These are phyloP conservation scores for Chimonanthus praecox DNA, from an alignment of 164 flowering plant genomes.

Conservation along the genomic window DNA sequence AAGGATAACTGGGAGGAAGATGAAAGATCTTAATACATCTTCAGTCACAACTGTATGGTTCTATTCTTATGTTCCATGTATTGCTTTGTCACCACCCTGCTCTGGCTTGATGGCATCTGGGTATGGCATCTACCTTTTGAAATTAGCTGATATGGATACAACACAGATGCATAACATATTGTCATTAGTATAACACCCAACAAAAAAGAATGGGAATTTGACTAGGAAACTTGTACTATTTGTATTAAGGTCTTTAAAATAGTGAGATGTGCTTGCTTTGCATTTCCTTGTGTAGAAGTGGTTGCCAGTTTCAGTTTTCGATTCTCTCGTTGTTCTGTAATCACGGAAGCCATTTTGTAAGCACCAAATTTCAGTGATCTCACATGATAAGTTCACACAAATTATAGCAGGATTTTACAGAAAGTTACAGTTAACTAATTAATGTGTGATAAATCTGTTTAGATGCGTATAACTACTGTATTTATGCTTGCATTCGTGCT, in stretches of 20 bases:
- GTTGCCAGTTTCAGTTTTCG: neutral
- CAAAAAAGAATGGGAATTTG: neutral
- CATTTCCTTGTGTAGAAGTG: no score
- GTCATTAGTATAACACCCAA: neutral
- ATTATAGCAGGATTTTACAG: no score
- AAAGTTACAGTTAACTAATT: no score
- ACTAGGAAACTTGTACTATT: neutral
- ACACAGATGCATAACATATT: neutral
- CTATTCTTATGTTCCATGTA: neutral
- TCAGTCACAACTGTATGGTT: neutral
- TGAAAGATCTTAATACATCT: slow-evolving; percentile 37
- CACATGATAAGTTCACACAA: neutral
- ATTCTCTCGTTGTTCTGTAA: neutral
- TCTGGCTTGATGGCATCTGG: neutral
- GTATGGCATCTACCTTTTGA: neutral
- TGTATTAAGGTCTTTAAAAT: no score
- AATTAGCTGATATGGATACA: neutral
- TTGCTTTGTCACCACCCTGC: neutral
- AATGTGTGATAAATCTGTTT: no score
- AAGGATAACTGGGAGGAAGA: slow-evolving; percentile 86
- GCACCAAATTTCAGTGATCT: neutral
- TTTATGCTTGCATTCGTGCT: no score
- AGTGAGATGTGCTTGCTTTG: no score
- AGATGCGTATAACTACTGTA: no score
- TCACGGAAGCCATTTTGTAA: neutral